Conservation (phyloP, 305 asterid genomes). For the Fraxinus dipetala region DNA sequence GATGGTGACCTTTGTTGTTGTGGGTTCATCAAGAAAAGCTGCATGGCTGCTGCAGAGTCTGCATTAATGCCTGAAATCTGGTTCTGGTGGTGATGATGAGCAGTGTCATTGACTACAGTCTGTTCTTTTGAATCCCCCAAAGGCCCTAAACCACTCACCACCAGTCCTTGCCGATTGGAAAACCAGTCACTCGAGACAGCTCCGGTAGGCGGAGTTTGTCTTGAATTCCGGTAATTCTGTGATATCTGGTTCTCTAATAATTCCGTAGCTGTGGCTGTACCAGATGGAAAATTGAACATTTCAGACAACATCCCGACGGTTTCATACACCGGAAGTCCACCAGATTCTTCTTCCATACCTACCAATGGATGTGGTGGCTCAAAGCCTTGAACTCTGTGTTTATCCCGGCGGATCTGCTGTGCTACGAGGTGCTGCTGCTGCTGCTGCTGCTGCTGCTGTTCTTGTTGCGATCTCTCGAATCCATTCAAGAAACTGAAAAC, state of each 20-base stretch:
- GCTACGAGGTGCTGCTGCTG: slow-evolving; percentile 65
- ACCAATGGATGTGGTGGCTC: slow-evolving; percentile 51
- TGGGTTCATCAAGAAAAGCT: slow-evolving; percentile 85
- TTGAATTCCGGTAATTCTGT: slow-evolving; percentile 46
- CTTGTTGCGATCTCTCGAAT: slow-evolving; percentile 78
- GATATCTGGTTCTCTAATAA: slow-evolving; percentile 55
- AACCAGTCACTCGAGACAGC: slow-evolving; percentile 49
- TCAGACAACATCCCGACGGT: slow-evolving; percentile 79
- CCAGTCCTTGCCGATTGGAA: slow-evolving; percentile 45
- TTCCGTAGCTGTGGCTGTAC: slow-evolving; percentile 42
- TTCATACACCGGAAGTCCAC: slow-evolving; percentile 63
- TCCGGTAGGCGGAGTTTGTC: slow-evolving; percentile 29
- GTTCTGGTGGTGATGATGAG: slow-evolving; percentile 39
- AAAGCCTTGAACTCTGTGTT: slow-evolving; percentile 66
- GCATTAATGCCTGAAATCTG: slow-evolving; percentile 58
- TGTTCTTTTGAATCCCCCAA: slow-evolving; percentile 38
- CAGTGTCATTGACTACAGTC: slow-evolving; percentile 20
- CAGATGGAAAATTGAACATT: slow-evolving; percentile 73
- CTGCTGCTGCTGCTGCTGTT: slow-evolving; percentile 49
- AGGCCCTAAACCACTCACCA: slow-evolving; percentile 35
- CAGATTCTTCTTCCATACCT: slow-evolving; percentile 52
- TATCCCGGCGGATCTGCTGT: slow-evolving; percentile 91
- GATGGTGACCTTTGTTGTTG: slow-evolving; percentile 57
- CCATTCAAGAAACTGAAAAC: slow-evolving; percentile 79
- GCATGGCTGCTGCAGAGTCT: slow-evolving; percentile 91